Conservation (phyloP, 169 alveolate genomes). For the Cryptosporidium sp. region DNA sequence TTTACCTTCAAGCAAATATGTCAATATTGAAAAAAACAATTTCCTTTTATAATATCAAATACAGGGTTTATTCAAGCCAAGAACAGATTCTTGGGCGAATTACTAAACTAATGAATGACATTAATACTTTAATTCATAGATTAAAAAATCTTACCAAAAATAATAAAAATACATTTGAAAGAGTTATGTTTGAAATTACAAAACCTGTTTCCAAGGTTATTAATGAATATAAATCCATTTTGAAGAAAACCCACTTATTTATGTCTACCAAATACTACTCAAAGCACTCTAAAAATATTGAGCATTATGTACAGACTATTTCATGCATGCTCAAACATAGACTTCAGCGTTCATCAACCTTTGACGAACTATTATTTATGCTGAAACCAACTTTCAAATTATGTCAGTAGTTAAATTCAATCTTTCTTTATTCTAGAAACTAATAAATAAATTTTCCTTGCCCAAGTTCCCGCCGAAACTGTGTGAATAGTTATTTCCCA, state of each 20-base stretch:
- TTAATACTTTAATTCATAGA: background rate
- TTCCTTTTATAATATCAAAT: slow-evolving; percentile 27
- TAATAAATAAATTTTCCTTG: background rate
- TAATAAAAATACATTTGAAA: slow-evolving; percentile 6
- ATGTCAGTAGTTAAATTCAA: background rate
- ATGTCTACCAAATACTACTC: slow-evolving; percentile 8
- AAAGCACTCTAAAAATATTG: slow-evolving; percentile 6
- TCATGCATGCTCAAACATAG: slow-evolving; percentile 41
- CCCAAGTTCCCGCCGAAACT: slow-evolving; percentile 6
- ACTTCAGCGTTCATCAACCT: slow-evolving; percentile 13
- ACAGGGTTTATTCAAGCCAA: slow-evolving; percentile 25
- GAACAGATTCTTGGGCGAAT: slow-evolving; percentile 39
- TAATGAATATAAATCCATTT: slow-evolving; percentile 30
- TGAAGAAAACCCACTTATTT: slow-evolving; percentile 16
- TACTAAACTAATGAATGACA: slow-evolving; percentile 9
- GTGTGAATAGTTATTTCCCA: background rate
- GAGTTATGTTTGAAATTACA: slow-evolving; percentile 13
- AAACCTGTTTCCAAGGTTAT: slow-evolving; percentile 22
- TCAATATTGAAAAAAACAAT: slow-evolving; percentile 45
- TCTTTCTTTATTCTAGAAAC: background rate
- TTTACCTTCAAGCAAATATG: slow-evolving; percentile 48
- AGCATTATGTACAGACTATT: slow-evolving; percentile 24
- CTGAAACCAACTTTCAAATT: slow-evolving; percentile 8
- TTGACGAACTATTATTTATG: slow-evolving; percentile 24
- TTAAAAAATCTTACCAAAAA: slow-evolving; percentile 15